Evolutionary conservation across 805 yeast species (phyloP), one percentile per base, ranked within the genome.

Genomic region (Kazachstania bromeliacearum): DNA sequence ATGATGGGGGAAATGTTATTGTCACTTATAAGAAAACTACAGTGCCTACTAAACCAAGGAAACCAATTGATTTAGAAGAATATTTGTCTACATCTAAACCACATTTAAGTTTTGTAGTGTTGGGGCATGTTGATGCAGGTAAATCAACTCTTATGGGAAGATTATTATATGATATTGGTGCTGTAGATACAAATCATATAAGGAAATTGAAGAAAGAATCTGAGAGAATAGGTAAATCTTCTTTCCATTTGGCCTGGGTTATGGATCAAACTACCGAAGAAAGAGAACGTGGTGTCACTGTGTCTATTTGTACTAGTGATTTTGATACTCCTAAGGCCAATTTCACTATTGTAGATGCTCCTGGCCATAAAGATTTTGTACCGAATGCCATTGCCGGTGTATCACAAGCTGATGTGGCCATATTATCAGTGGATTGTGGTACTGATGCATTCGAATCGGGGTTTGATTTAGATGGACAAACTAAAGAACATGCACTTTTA

Each of bases 91-190:
- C 12, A 14, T 84, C 85, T 44, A 89, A 88, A 62, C 97, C 92
- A 56, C 98, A 92, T 64, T 73, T 92, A 60, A 87, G 96, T 28
- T 82, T 92, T 54, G 88, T 94, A 47, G 94, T 92, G 64, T 82
- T 92, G 87, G 99, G 99, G 46, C 99, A 92, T 62, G 98, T 92
- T 45, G 98, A 92, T 70, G 97, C 98, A 13, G 98, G 99, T 53
- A 92, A 92, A 65, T 85, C 96, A 30, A 92, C 99, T 37, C 82
- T 92, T 83, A 96, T 97, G 63, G 99, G 99, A 59, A 88, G 94
- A 64, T 67, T 92, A 50, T 71, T 92, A 41, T 89, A 71, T 56
- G 74, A 92, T 55, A 85, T 96, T 13, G 96, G 96, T 42, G 85
- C 96, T 30, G 98, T 92, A 37, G 96, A 89, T 63, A 85, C 85